Evolutionary conservation across 2,329 filamentous ascomycete species (phyloP).

Genomic region (Nannizziopsis arthrosporioides): DNA sequence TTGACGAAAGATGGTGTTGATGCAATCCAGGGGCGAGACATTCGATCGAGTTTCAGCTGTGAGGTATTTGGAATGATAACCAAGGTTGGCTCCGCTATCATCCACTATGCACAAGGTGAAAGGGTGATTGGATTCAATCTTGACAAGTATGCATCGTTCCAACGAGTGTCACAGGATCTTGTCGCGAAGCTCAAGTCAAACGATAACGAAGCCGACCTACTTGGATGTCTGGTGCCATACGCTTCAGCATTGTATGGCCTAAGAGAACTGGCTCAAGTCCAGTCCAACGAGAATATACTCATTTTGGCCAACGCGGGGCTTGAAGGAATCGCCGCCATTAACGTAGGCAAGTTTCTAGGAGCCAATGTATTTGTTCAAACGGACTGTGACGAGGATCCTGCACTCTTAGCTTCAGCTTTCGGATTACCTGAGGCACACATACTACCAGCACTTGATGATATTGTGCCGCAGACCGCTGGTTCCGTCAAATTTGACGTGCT

Average conservation of each 20-base stretch:
- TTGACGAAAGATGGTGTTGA: conserved; percentile 18
- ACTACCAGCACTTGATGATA: background rate
- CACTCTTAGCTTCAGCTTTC: background rate
- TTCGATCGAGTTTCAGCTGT: conserved; percentile 11
- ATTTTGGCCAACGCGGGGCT: conserved; percentile 16
- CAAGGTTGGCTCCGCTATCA: conserved; percentile 6
- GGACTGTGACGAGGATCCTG: background rate
- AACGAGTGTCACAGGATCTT: conserved; percentile 12
- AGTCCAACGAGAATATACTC: conserved; percentile 14
- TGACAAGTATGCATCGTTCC: conserved; percentile 7
- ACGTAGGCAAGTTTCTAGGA: conserved; percentile 12
- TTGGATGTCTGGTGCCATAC: conserved; percentile 13
- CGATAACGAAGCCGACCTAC: conserved; percentile 7
- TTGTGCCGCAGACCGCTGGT: background rate
- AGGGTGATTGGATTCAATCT: conserved; percentile 1
- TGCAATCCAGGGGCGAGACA: conserved; percentile 8
- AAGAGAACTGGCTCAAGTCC: conserved; percentile 11
- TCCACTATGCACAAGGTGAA: conserved; percentile 8
- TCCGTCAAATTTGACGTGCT: conserved; percentile 1
- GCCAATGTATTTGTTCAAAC: conserved; percentile 16
- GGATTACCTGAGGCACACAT: background rate
- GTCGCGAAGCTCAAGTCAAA: conserved; percentile 12
- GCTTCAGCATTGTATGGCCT: conserved; percentile 11
- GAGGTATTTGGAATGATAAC: conserved; percentile 11
- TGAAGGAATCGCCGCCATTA: conserved; percentile 16